These are phyloP conservation scores for Nectriaceae sp. DNA, from an alignment of 2,329 filamentous ascomycete genomes.

Conservation along the genomic window DNA sequence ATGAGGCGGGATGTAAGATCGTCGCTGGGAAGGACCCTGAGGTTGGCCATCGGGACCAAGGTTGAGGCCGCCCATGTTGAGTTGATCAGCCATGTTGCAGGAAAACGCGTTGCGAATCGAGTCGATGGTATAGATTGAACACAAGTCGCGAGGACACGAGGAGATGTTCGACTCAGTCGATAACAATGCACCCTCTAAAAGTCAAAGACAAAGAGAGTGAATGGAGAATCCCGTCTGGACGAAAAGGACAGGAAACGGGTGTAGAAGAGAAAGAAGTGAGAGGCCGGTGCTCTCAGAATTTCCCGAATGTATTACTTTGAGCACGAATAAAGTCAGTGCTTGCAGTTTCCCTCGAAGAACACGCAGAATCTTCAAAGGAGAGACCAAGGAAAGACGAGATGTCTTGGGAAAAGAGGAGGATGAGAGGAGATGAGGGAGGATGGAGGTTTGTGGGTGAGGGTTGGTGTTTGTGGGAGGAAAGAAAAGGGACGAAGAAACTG, in stretches of 20 bases:
- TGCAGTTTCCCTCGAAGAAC: slow-evolving; percentile 43
- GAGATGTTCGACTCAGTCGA: slow-evolving; percentile 13
- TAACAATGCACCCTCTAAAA: slow-evolving; percentile 32
- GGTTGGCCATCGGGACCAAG: slow-evolving; percentile 49
- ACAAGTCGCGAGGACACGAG: slow-evolving; percentile 20
- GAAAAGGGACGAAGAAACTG: slow-evolving; percentile 31
- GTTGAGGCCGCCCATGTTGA: slow-evolving; percentile 78
- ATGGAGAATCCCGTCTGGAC: slow-evolving; percentile 29
- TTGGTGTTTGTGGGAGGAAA: slow-evolving; percentile 37
- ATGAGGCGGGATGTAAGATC: slow-evolving; percentile 85
- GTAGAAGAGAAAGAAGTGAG: slow-evolving; percentile 35
- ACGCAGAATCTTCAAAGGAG: slow-evolving; percentile 50
- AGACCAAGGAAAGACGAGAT: slow-evolving; percentile 43
- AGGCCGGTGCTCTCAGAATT: slow-evolving; percentile 35
- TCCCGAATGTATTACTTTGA: slow-evolving; percentile 35
- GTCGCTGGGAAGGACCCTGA: slow-evolving; percentile 38
- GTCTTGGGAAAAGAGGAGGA: slow-evolving; percentile 34
- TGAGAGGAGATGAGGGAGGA: slow-evolving; percentile 31
- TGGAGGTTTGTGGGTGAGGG: slow-evolving; percentile 31
- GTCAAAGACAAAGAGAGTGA: slow-evolving; percentile 28
- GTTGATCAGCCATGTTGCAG: slow-evolving; percentile 75
- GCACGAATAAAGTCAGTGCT: slow-evolving; percentile 34
- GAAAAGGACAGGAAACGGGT: slow-evolving; percentile 33
- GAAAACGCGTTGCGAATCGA: slow-evolving; percentile 23
- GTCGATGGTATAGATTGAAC: slow-evolving; percentile 18